A percentile compares a stretch with the other conserved stretches of the same genome.
phyloP scores from a whole-genome alignment of 164 flowering plant species.

The Taxillus chinensis region DNA sequence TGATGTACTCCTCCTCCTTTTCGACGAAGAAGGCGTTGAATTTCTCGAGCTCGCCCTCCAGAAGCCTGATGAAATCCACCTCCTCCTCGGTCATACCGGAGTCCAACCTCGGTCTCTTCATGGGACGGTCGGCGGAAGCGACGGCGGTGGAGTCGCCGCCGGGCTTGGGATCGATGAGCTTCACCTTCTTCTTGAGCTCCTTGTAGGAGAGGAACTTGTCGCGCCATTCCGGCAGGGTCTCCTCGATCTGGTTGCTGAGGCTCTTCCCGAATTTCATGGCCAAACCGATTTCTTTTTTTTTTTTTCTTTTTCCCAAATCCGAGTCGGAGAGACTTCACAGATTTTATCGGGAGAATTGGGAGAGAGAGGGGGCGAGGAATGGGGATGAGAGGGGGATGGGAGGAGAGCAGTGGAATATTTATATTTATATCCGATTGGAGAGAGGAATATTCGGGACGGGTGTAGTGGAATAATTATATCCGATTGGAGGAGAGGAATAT shows the following conservation, averaged over 20 bases:
- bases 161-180: slow-evolving; percentile 38
- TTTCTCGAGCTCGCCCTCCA: slow-evolving; percentile 84
- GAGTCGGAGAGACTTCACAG: no score
- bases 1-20: slow-evolving; percentile 84
- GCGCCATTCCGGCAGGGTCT: slow-evolving; percentile 89
- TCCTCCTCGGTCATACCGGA: slow-evolving; percentile 46
- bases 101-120: slow-evolving; percentile 25
- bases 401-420: no score
- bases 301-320: no score
- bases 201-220: slow-evolving; percentile 88
- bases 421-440: no score
- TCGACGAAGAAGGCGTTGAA: slow-evolving; percentile 80
- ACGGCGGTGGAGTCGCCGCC: slow-evolving; percentile 7
- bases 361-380: not conserved
- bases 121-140: slow-evolving; percentile 10
- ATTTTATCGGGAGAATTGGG: not conserved
- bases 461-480: not conserved
- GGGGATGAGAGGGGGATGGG: not conserved
- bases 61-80: slow-evolving; percentile 47
- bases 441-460: no score
- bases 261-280: slow-evolving; percentile 90
- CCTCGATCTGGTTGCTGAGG: slow-evolving; percentile 74
- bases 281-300: not conserved
- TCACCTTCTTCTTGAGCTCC: slow-evolving; percentile 70
- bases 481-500: not conserved